Base-by-base conservation (phyloP, 108 stramenopile genomes). In the Schizochytrium sp. region DNA sequence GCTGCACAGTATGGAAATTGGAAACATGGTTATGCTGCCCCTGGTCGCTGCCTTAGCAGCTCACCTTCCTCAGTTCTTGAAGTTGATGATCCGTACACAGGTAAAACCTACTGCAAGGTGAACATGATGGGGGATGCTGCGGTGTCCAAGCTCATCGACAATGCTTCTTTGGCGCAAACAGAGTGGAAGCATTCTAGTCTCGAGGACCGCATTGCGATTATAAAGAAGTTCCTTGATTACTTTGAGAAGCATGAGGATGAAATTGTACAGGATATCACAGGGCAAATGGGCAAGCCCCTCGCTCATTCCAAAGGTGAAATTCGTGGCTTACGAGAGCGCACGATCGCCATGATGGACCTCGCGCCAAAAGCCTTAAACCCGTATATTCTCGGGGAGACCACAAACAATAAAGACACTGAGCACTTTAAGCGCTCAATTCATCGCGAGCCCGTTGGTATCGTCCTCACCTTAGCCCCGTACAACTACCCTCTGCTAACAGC, bases 401-500 rank as follows among this genome's bases (percentile, higher is more conserved):
- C 28, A 12, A 88, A 60, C 59, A 60, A 59, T 60, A 19, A 13
- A 59, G 76, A 83, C 53, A 42, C 28, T 10, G 53, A 83, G 47
- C 45, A 83, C 47, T 83, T 83, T 83, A 47, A 83, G 50, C 87
- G 87, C 58, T 5, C 19, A 17, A 88, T 88, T 60, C 59, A 44
- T 41, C 57, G 57, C 57, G 87, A 88, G 57, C 87, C 87, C 60
- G 58, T 88, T 46, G 89, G 89, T n/a, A 46, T 72, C 12, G 76
- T 89, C 45, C 76, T 83, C 89, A 42, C 38, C 13, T 12, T 89
- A 4, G 89, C 89, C 46, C 89, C 89, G 12, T 89, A 61, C 59
- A 89, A 89, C 72, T 89, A 72, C 57, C 89, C 89, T 56, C 53
- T 89, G 3, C 76, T 89, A 38, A 89, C 89, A 17, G 40, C 72